Conservation (phyloP, 108 stramenopile species). For the Cyclostephanos tholiformis region DNA sequence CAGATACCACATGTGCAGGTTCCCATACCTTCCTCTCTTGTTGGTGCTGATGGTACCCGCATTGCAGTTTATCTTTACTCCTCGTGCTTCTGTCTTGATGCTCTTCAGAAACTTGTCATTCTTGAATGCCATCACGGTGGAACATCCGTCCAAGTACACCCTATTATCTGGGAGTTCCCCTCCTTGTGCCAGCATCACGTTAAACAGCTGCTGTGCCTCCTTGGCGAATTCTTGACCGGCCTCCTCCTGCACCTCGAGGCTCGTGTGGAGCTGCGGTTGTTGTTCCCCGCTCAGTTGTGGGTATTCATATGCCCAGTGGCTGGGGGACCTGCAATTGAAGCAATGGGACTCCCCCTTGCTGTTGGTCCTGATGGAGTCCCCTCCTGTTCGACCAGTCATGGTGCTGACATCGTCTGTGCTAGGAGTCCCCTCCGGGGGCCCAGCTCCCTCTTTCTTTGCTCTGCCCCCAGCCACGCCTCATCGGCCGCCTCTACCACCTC, state of each 20-base stretch:
- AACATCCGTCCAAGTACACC: slow-evolving; percentile 22
- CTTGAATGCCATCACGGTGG: neutral
- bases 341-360: too few relatives aligned
- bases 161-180: slow-evolving; percentile 5
- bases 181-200: too few relatives aligned
- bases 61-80: too few relatives aligned
- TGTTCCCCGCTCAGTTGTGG: neutral
- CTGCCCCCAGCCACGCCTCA: neutral
- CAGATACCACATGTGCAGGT: slow-evolving; percentile 20
- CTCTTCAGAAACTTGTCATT: slow-evolving; percentile 3
- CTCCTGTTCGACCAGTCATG: neutral
- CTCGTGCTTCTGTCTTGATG: too few relatives aligned
- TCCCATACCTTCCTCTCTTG: slow-evolving; percentile 10
- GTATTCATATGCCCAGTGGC: too few relatives aligned
- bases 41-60: slow-evolving; percentile 17
- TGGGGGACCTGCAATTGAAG: too few relatives aligned
- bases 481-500: neutral
- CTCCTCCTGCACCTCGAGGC: too few relatives aligned
- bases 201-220: too few relatives aligned
- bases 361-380: too few relatives aligned
- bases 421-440: neutral
- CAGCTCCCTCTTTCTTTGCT: neutral
- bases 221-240: too few relatives aligned
- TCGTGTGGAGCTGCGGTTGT: too few relatives aligned
- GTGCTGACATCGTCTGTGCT: neutral